Percentiles rank a stretch among this genome's conserved stretches.
Conservation (phyloP, 441 rosid genomes). For the Adansonia madagascariensis region DNA sequence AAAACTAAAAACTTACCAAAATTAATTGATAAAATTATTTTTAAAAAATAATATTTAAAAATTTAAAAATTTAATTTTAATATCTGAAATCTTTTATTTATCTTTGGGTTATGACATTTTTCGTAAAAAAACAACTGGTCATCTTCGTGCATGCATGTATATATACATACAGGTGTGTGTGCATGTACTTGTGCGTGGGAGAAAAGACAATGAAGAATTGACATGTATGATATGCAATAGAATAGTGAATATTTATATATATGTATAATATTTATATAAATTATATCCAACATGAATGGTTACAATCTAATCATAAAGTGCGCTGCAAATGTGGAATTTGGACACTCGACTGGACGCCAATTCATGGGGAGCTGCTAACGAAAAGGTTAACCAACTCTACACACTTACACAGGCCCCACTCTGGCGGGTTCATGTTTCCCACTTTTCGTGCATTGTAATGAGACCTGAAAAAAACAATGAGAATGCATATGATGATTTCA, state of each 20-base stretch:
- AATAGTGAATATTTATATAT: neutral
- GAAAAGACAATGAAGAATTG: neutral
- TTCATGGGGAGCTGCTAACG: neutral
- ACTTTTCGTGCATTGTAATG: neutral
- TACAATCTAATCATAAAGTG: constrained; percentile 13
- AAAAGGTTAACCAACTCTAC: constrained; percentile 3
- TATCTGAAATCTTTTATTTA: neutral
- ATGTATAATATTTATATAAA: too few species aligned
- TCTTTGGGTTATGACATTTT: neutral
- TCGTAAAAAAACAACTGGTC: too few species aligned
- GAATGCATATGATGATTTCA: neutral
- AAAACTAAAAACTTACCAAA: too few species aligned
- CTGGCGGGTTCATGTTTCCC: neutral
- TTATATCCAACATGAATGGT: neutral
- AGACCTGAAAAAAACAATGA: neutral
- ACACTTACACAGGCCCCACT: neutral
- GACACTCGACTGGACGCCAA: neutral
- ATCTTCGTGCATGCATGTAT: too few species aligned
- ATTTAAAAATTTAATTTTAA: too few species aligned
- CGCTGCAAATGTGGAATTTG: constrained; percentile 1
- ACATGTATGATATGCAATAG: neutral
- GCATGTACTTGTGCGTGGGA: neutral
- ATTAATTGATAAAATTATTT: too few species aligned
- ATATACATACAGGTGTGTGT: neutral
- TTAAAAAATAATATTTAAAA: too few species aligned